Evolutionary conservation across 164 flowering plant genomes (phyloP).

Genomic region (Houttuynia cordata): DNA sequence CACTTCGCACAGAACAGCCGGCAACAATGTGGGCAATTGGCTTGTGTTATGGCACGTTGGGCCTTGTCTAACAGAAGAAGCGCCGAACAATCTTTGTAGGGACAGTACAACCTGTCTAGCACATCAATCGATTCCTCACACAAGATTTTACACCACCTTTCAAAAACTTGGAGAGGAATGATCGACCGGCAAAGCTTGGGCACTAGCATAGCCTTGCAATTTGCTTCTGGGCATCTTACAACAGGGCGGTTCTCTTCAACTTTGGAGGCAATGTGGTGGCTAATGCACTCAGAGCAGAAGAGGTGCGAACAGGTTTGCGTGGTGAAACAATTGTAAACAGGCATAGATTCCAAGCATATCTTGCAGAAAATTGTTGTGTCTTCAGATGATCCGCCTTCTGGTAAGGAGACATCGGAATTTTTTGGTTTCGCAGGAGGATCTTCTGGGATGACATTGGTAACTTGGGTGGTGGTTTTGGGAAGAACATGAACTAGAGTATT

Average conservation of each 20-base stretch:
- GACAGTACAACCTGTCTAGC: conserved; percentile 11
- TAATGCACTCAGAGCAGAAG: conserved; percentile 27
- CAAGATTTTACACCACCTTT: conserved; percentile 7
- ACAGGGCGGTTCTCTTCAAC: conserved; percentile 4
- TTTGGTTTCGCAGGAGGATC: too few relatives aligned
- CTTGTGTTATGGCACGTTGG: not conserved
- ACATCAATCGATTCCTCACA: conserved; percentile 2
- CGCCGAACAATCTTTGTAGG: conserved; percentile 15
- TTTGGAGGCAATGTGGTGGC: conserved; percentile 15
- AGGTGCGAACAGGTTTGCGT: conserved; percentile 18
- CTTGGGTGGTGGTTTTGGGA: too few relatives aligned
- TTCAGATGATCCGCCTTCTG: too few relatives aligned
- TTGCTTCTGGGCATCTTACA: conserved; percentile 22
- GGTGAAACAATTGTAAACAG: not conserved
- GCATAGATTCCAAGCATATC: conserved; percentile 11
- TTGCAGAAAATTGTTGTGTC: too few relatives aligned
- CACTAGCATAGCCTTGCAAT: conserved; percentile 16
- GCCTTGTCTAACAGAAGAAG: conserved; percentile 8
- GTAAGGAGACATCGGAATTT: too few relatives aligned
- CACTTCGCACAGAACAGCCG: conserved; percentile 37
- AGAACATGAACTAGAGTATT: too few relatives aligned
- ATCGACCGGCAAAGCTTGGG: conserved; percentile 11
- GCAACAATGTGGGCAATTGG: conserved; percentile 27
- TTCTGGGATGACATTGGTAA: too few relatives aligned
- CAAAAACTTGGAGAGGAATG: conserved; percentile 15